Evolutionary conservation across 2,329 filamentous ascomycete species (phyloP).

Genomic region (Cercospora berteroae): DNA sequence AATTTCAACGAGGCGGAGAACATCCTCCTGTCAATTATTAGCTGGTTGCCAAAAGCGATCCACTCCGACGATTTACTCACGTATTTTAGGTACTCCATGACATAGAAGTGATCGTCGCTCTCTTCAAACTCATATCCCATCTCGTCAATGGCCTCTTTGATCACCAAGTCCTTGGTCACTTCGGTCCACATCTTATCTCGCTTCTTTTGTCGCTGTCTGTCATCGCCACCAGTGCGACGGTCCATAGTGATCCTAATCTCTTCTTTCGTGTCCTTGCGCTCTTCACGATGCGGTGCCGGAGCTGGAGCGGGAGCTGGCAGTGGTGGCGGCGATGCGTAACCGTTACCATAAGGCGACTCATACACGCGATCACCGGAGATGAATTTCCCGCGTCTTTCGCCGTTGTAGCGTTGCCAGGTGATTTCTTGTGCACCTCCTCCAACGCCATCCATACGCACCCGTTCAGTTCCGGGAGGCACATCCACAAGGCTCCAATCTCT

Average conservation of each 20-base stretch:
- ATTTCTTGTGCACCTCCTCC: conserved; percentile 74
- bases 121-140: conserved; percentile 87
- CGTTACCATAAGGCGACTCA: conserved; percentile 45
- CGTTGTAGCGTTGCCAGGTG: conserved; percentile 76
- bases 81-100: conserved; percentile 85
- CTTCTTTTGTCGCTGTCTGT: conserved; percentile 27
- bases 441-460: conserved; percentile 76
- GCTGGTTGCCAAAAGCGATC: neutral
- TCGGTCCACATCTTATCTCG: conserved; percentile 79
- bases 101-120: conserved; percentile 84
- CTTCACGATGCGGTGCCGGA: conserved; percentile 24
- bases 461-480: conserved; percentile 77
- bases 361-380: conserved; percentile 62
- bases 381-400: conserved; percentile 72
- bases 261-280: conserved; percentile 47
- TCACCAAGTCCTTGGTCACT: conserved; percentile 88
- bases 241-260: conserved; percentile 43
- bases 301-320: conserved; percentile 22
- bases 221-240: conserved; percentile 13
- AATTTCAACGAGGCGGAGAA: conserved; percentile 76
- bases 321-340: conserved; percentile 26
- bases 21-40: conserved; percentile 66
- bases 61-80: conserved; percentile 57
- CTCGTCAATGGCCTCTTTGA: conserved; percentile 80
- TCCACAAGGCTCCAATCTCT: conserved; percentile 80